Evolutionary conservation across 306 rosid genomes (phyloP).

Genomic region (Cucurbita moschata): DNA sequence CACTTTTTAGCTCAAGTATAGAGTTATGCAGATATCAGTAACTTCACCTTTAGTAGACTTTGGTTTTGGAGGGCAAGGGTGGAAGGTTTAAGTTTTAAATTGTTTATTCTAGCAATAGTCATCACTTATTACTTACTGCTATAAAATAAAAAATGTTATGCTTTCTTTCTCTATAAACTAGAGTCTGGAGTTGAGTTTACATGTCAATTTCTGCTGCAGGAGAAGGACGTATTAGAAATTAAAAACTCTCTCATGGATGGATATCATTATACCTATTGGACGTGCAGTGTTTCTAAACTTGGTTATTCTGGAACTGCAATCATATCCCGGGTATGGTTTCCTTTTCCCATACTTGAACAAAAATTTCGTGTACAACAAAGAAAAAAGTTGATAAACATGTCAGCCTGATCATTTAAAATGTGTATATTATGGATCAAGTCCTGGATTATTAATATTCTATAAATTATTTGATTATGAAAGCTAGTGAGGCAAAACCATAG

Average conservation of each 20-base stretch:
- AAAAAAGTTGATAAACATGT: neutral
- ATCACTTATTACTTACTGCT: neutral
- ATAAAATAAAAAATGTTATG: neutral
- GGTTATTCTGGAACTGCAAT: constrained; percentile 94
- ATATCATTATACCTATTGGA: constrained; percentile 79
- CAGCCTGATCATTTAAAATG: neutral
- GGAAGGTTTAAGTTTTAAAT: neutral
- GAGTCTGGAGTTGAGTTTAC: neutral
- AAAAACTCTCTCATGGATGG: constrained; percentile 49
- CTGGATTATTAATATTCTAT: neutral
- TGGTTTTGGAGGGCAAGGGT: neutral
- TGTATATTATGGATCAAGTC: neutral
- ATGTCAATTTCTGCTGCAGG: constrained; percentile 33
- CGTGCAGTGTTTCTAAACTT: constrained; percentile 77
- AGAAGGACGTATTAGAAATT: constrained; percentile 56
- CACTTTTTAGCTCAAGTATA: neutral
- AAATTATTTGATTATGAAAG: neutral
- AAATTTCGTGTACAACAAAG: neutral
- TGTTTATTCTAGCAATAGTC: neutral
- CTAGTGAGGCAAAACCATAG: neutral
- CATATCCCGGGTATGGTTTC: constrained; percentile 64
- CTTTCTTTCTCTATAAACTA: neutral
- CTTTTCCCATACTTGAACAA: neutral
- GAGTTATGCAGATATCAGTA: neutral
- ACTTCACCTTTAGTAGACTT: neutral